phyloP scores from a whole-genome alignment of 306 rosid genomes.

The Dryas alaskensis region DNA sequence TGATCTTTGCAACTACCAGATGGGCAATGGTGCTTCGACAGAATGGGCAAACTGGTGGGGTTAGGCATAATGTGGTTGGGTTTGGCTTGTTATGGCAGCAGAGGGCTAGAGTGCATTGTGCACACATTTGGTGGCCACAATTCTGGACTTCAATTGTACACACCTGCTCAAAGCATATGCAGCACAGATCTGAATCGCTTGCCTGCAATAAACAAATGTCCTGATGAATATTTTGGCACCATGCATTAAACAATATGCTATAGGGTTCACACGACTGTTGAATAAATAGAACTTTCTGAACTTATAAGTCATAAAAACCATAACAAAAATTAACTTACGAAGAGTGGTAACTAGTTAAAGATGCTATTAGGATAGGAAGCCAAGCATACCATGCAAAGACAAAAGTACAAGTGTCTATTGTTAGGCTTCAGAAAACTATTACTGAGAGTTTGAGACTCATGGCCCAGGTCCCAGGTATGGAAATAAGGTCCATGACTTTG shows the following conservation, averaged over 20 bases:
- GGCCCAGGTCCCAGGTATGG: neutral
- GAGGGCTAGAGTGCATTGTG: constrained; percentile 86
- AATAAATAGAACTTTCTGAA: neutral
- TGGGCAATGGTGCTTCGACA: constrained; percentile 75
- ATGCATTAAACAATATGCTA: constrained; percentile 2
- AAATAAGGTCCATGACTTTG: neutral
- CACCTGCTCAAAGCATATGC: constrained; percentile 94
- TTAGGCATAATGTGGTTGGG: constrained; percentile 60
- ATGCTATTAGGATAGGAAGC: neutral
- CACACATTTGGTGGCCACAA: constrained; percentile 98
- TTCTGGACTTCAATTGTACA: constrained; percentile 80
- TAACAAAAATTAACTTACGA: neutral
- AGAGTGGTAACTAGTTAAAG: neutral
- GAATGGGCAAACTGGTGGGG: constrained; percentile 88
- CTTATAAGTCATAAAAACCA: neutral
- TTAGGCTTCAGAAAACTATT: neutral
- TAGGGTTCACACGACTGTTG: neutral
- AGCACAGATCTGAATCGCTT: constrained; percentile 75
- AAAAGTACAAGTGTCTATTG: neutral
- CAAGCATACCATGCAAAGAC: neutral
- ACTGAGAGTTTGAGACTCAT: neutral
- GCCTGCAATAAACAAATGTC: constrained; percentile 49
- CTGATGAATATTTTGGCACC: constrained; percentile 15
- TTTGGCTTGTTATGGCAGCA: constrained; percentile 92
- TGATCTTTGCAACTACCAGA: constrained; percentile 51